phyloP scores from a whole-genome alignment of 495 filamentous ascomycete genomes.

The Neurospora sp. region DNA sequence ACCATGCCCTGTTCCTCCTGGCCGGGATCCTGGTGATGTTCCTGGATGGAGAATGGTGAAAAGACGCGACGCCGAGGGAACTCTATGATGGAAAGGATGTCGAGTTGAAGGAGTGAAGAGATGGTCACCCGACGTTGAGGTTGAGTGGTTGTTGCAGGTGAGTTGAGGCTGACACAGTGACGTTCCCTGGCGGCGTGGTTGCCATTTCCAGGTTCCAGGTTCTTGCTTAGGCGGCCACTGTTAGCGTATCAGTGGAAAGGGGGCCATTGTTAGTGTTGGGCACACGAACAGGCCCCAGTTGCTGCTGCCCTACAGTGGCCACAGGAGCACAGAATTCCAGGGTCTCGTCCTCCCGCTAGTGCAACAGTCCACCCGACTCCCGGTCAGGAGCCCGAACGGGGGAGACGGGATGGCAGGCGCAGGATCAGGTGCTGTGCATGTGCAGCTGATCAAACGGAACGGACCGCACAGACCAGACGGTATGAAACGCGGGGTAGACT shows the following conservation, averaged over 20 bases:
- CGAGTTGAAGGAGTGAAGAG: background rate
- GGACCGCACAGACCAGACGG: background rate
- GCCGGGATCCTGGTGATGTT: background rate
- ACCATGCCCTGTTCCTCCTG: background rate
- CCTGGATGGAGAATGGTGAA: background rate
- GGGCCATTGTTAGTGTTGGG: background rate
- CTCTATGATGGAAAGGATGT: background rate
- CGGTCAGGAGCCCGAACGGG: background rate
- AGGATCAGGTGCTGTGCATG: background rate
- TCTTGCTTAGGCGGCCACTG: background rate
- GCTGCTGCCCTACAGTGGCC: background rate
- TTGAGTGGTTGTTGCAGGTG: background rate
- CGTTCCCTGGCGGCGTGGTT: background rate
- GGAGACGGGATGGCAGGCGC: background rate
- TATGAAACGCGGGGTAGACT: background rate
- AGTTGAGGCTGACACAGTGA: background rate
- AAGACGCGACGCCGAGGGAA: background rate
- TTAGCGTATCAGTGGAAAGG: background rate
- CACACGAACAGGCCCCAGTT: background rate
- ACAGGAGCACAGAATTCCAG: background rate
- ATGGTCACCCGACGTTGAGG: background rate
- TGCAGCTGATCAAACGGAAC: background rate
- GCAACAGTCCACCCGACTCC: background rate
- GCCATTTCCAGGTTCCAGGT: background rate
- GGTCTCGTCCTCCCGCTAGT: background rate